Base-by-base conservation (phyloP, 257 asterid genomes). In the Capsicum rhomboideum region DNA sequence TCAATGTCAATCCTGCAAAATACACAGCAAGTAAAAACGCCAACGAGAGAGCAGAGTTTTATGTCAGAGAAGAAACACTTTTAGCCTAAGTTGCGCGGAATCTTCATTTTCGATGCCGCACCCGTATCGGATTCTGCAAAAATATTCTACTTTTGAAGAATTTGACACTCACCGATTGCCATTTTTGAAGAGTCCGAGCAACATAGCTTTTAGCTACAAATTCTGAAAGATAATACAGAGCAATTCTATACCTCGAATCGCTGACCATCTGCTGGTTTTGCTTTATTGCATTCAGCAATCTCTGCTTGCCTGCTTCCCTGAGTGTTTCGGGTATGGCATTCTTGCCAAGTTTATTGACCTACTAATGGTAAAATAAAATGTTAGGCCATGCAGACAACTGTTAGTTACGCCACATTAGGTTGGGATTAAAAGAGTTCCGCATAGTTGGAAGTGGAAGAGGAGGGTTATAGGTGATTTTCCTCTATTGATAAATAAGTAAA, bases 231-330 rank as follows among this genome's bases (percentile, higher is more conserved):
- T 75, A 50, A 75, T 26, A 75, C 16, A 75, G 72, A 69, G 80
- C 21, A 64, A 21, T 78, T 58, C 74, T 88, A 17, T 91, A 94
- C 98, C 85, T 72, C 83, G 87, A 88, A 82, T 86, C 87, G 56
- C 75, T 84, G 87, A 91, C 86, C 40, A 85, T 87, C 67, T 84
- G 86, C 88, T 90, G 93, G 87, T 89, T 91, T 83, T 92, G 97
- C 85, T 91, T 90, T 90, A 93, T 18, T 68, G 94, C 89, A 16
- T 89, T 90, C 79, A 86, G 83, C 67, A 96, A 86, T 90, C 92
- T 92, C 89, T 92, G 94, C 91, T 90, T 94, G 86, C 93, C 91
- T 0, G 97, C 88, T 82, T 93, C 92, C 86, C 99, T 87, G 56
- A 96, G 82, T 42, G 93, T 87, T 80, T 77, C 97, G 28, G 97